These are phyloP conservation scores for Haematococcus lacustris DNA, from an alignment of 139 green algal genomes.

Conservation along the genomic window DNA sequence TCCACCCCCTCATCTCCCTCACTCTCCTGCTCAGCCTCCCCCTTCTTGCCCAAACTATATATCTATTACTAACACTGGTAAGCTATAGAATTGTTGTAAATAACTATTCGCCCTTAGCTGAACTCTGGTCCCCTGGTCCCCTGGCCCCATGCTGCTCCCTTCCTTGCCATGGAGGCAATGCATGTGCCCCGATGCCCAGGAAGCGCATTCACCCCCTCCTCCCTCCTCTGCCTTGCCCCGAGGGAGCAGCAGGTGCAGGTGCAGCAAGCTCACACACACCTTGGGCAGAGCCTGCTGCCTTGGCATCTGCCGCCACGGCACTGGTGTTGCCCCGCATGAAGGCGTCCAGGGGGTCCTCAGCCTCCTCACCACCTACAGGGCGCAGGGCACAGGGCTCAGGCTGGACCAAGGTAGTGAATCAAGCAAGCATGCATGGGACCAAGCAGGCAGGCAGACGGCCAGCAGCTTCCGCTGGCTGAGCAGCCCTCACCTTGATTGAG, in stretches of 20 bases:
- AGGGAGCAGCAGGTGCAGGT: background rate
- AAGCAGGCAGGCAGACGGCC: background rate
- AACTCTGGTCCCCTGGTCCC: background rate
- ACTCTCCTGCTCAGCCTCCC: no score
- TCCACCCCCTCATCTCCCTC: no score
- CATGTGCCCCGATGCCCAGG: background rate
- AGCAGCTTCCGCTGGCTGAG: background rate
- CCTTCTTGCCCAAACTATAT: no score
- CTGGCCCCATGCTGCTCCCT: background rate
- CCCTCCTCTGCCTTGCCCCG: no score
- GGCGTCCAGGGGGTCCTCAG: constrained; percentile 88
- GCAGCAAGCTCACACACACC: background rate
- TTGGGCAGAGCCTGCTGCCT: constrained; percentile 1
- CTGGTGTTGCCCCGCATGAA: constrained; percentile 74
- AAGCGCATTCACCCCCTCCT: background rate
- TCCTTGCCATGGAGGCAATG: background rate
- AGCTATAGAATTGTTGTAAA: no score
- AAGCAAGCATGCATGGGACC: no score
- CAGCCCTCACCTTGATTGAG: no score
- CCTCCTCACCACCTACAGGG: constrained; percentile 42
- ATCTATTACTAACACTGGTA: no score
- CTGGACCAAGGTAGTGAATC: no score
- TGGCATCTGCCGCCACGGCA: background rate
- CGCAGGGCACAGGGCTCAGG: background rate
- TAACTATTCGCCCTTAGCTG: background rate